Base-by-base conservation (phyloP, 2,329 filamentous ascomycete species). In the Fusarium torreyae region DNA sequence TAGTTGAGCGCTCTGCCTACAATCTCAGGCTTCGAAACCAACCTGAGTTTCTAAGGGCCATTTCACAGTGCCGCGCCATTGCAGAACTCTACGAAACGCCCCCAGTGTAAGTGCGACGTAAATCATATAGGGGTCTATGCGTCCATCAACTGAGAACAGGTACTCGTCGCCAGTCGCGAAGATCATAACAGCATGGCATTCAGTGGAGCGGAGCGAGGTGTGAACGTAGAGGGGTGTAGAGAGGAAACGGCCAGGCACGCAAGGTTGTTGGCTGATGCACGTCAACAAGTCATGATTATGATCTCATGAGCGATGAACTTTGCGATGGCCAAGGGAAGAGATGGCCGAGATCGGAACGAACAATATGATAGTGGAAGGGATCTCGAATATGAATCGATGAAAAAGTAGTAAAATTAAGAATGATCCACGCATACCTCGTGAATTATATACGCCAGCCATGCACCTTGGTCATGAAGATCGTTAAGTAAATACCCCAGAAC, bases 1-100 rank as follows among this genome's bases (percentile, higher is more conserved):
- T 42, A 42, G 39, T 15, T 18, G 11, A 14, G 18, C 15, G 18
- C n/a, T 55, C 90, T 56, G 86, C 85, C 74, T 89, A 86, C 79
- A 73, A 77, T 53, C 72, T 80, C 42, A 77, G 75, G 76, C 79
- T 22, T 42, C 3, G 11, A 42, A 20, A 39, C 17, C 36, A 39
- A 18, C 7, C 8, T 18, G 17, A 10, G 36, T n/a, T n/a, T 39
- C 36, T 9, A 39, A 39, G 9, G 36, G 20, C n/a, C 8, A 18
- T 7, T 20, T 18, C n/a, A 39, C 36, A 39, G 36, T 3, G 28
- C 24, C 38, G 40, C 18, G 20, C 42, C 44, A 42, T 26, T 52
- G 26, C 38, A 36, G 40, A 24, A 38, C 20, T 54, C 9, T 15
- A 39, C 31, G 15, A 18, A 10, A 36, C 26, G 42, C 43, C 28